Evolutionary conservation across 352 stramenopile species (phyloP), one percentile per base, ranked within the genome.

Genomic region (Phytophthora hybrid): DNA sequence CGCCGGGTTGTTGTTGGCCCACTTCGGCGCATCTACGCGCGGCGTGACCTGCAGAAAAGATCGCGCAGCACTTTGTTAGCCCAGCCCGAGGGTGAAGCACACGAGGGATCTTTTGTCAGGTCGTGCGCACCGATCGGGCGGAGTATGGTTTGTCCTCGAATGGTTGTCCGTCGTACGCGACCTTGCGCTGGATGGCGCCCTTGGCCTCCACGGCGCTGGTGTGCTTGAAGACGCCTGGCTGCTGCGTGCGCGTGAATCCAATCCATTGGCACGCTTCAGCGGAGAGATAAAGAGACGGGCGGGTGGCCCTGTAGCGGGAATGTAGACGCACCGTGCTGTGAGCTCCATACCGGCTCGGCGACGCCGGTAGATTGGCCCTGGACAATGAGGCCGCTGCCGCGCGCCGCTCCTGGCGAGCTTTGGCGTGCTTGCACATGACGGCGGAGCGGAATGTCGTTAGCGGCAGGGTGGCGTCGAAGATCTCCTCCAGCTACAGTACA

Each of bases 351-450:
- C 59, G 51, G 10, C 4, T 44, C 32, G 49, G 19, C 39, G 60
- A 44, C 7, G 23, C 57, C 5, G 31, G 26, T 29, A 65, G 44
- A 37, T 49, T 66, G 14, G 32, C 14, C 41, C 66, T 77, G n/a
- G 47, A 66, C 37, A 46, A 37, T 0, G 63, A 67, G 26, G 56
- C 51, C 14, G 23, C 11, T 4, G 53, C 44, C 29, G 58, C 57
- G 9, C 55, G 64, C 31, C 64, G 63, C 51, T 74, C 65, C 11
- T 68, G 69, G 9, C 86, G 76, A 56, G 81, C 84, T 39, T 88
- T 88, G 41, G 78, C 77, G 72, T 92, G 86, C 66, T 91, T 93
- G 77, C 83, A 91, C 72, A 92, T 77, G 31, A 92, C 72, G 9
- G 80, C 77, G 16, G 74, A 82, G n/a, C 83, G 75, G 70, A 93